Percentiles rank a stretch among this genome's conserved stretches.
These are phyloP conservation scores for Malassezia pachydermatis DNA, from an alignment of 1,284 basidiomycete species.

Conservation along the genomic window DNA sequence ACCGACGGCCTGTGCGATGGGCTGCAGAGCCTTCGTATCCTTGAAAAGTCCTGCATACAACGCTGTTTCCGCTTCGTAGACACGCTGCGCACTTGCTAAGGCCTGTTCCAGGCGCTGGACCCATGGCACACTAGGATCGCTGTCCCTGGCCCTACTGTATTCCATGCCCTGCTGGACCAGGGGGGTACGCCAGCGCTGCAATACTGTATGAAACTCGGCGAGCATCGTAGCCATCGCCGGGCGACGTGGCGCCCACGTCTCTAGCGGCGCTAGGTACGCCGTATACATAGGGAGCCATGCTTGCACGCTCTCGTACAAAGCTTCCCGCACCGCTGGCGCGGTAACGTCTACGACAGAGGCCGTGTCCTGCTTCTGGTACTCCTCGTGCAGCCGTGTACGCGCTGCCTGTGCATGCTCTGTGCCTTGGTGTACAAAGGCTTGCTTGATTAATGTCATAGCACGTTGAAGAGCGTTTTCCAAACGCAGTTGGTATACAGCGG, in stretches of 20 bases:
- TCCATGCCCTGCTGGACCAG: neutral
- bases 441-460: neutral
- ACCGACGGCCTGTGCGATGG: neutral
- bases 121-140: neutral
- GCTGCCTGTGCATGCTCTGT: neutral
- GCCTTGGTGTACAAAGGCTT: slow-evolving; percentile 1
- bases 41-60: neutral
- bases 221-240: neutral
- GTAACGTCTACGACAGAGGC: neutral
- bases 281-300: neutral
- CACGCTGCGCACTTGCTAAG: neutral
- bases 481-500: slow-evolving; percentile 36
- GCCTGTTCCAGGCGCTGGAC: neutral
- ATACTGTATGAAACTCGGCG: neutral
- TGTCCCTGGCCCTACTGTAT: neutral
- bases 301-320: slow-evolving; percentile 1
- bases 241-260: neutral
- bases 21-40: neutral
- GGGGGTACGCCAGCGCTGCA: slow-evolving; percentile 3
- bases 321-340: neutral
- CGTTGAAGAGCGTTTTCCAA: slow-evolving; percentile 6
- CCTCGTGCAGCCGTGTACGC: neutral
- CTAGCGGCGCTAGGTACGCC: slow-evolving; percentile 3
- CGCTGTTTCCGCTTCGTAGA: neutral
- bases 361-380: neutral